Percentiles rank a stretch among this genome's conserved stretches.
These are phyloP conservation scores for Isoetes taiwanensis DNA, from an alignment of 75 land plant genomes.

Conservation along the genomic window DNA sequence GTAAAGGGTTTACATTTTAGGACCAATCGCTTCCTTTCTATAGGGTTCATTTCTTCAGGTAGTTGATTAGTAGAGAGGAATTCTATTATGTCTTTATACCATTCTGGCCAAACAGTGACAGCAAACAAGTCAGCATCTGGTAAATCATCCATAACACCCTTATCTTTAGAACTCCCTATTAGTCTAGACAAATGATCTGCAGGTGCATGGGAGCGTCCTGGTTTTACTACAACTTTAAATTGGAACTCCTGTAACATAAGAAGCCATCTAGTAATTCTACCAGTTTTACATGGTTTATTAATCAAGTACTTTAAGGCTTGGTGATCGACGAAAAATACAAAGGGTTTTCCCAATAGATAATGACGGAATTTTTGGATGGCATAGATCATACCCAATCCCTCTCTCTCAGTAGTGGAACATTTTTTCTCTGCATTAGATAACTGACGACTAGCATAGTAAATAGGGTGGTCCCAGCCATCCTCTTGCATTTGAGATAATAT, in stretches of 20 bases:
- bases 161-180: no score
- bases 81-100: no score
- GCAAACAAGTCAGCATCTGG: no score
- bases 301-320: background rate
- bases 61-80: no score
- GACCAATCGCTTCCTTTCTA: no score
- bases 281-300: background rate
- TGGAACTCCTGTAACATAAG: background rate
- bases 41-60: no score
- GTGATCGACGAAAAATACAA: background rate
- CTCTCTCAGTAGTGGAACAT: conserved; percentile 2
- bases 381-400: background rate
- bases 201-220: no score
- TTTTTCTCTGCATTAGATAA: background rate
- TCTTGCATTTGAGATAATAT: conserved; percentile 5
- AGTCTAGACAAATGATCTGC: no score
- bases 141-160: no score
- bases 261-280: background rate
- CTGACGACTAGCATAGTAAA: background rate
- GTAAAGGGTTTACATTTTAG: no score
- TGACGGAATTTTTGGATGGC: background rate
- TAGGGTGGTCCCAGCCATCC: background rate
- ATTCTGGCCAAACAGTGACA: no score
- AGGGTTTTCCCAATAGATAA: background rate
- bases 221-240: background rate